These are phyloP conservation scores for Ustulina deusta DNA, from an alignment of 2,329 filamentous ascomycete species.

Conservation along the genomic window DNA sequence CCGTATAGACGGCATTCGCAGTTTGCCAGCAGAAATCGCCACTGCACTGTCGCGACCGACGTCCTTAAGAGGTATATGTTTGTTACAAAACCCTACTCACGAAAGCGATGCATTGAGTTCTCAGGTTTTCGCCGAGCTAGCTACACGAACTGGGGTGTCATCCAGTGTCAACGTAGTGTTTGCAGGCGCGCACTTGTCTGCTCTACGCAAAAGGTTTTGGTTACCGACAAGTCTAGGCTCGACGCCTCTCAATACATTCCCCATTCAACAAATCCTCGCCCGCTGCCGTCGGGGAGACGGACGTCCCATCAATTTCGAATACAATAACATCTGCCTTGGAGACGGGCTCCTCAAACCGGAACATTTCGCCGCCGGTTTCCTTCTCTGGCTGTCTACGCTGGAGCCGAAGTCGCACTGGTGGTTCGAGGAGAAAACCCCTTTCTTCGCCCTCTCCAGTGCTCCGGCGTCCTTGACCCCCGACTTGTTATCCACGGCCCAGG, in stretches of 20 bases:
- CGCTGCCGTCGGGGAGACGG: not conserved
- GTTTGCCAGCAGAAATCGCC: conserved; percentile 35
- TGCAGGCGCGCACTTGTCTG: conserved; percentile 34
- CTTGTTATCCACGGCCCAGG: conserved; percentile 6
- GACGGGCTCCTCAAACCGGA: conserved; percentile 38
- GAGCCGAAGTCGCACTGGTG: not conserved
- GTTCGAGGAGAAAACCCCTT: conserved; percentile 17
- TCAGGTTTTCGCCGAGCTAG: conserved; percentile 20
- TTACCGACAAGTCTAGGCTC: conserved; percentile 17
- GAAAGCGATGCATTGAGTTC: conserved; percentile 22
- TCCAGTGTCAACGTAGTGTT: conserved; percentile 25
- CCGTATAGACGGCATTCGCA: conserved; percentile 35
- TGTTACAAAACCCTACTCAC: conserved; percentile 32
- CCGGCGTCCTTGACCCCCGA: conserved; percentile 27
- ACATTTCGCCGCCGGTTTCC: conserved; percentile 31
- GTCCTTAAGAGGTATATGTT: conserved; percentile 28
- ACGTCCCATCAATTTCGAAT: not conserved
- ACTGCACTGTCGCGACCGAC: conserved; percentile 17
- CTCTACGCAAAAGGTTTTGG: conserved; percentile 34
- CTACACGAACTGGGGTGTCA: conserved; percentile 23
- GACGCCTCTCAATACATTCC: conserved; percentile 26
- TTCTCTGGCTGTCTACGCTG: conserved; percentile 29
- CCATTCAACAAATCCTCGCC: conserved; percentile 34
- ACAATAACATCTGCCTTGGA: conserved; percentile 25
- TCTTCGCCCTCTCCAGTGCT: conserved; percentile 36